Evolutionary conservation across 106 monocot species (phyloP), one percentile per base, ranked within the genome.

Genomic region (Dendrobium nobile): DNA sequence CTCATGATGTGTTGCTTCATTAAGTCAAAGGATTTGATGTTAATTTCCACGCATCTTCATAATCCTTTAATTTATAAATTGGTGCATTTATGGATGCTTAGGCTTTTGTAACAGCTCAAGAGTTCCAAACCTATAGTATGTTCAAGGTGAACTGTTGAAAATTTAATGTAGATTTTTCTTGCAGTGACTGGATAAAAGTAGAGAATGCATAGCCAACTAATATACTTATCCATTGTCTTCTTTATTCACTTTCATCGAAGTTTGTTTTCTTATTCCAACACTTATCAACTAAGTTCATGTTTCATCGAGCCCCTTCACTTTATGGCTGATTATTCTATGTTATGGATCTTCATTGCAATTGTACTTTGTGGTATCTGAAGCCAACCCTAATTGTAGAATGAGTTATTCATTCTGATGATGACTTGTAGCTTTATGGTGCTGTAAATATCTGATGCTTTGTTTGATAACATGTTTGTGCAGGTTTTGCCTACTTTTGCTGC

Each of bases 401-500:
- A 17, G 33, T 1, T 70, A 37, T 70, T 70, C 13, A 33, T 70
- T 37, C 37, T 70, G 70, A 70, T 37, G 70, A 70, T 11, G 13
- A 9, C 6, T 22, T 65, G 7, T 27, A 65, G 64, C 24, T 65
- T 65, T 65, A 74, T 5, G 26, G 19, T 5, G n/a, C 19, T 74
- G 22, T 22, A 4, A 8, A 41, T 74, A 48, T 48, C 48, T 76
- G 27, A 76, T 76, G 47, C 47, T 27, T n/a, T n/a, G 77, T 27
- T n/a, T n/a, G 77, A 33, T 22, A 54, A 70, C 28, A 4, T 55
- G 15, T 19, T 78, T 73, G 72, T 90, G 82, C 92, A 99, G 99
- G 95, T 91, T 81, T 87, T 99, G 79, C 99, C 99, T 64, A 99
- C 95, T 79, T 99, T 95, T 87, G 88, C 81, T 68, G 78, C 91